Conservation (phyloP, 352 stramenopile genomes). For the Globisporangium mamillatum region DNA sequence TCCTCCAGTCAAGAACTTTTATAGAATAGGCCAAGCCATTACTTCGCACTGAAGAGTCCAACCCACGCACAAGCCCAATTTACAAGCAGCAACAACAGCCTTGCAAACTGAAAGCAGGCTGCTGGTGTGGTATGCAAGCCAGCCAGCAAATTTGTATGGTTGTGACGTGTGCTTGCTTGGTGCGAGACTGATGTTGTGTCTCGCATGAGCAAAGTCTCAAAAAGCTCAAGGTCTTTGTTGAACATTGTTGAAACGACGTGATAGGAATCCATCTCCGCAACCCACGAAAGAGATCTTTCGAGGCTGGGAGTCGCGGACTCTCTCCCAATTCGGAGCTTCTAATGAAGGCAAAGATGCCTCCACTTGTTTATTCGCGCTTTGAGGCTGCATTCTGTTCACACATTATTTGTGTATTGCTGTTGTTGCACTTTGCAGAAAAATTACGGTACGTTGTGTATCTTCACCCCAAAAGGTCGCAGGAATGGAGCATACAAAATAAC, state of each 20-base stretch:
- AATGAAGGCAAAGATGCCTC: not conserved
- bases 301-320: not conserved
- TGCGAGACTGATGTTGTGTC: not conserved
- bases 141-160: not conserved
- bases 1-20: not conserved
- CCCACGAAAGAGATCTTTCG: not conserved
- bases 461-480: not conserved
- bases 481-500: not conserved
- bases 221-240: not conserved
- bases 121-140: not conserved
- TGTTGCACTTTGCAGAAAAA: not conserved
- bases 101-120: not conserved
- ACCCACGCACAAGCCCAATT: not conserved
- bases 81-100: not conserved
- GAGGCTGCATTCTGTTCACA: not conserved
- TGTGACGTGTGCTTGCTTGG: not conserved
- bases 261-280: not conserved
- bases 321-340: not conserved
- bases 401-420: not conserved
- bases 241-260: not conserved
- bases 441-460: not conserved
- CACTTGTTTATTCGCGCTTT: not conserved
- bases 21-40: not conserved
- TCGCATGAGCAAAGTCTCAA: not conserved
- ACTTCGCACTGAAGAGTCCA: not conserved